phyloP scores from a whole-genome alignment of 352 stramenopile species.

The Globisporangium alternatum region DNA sequence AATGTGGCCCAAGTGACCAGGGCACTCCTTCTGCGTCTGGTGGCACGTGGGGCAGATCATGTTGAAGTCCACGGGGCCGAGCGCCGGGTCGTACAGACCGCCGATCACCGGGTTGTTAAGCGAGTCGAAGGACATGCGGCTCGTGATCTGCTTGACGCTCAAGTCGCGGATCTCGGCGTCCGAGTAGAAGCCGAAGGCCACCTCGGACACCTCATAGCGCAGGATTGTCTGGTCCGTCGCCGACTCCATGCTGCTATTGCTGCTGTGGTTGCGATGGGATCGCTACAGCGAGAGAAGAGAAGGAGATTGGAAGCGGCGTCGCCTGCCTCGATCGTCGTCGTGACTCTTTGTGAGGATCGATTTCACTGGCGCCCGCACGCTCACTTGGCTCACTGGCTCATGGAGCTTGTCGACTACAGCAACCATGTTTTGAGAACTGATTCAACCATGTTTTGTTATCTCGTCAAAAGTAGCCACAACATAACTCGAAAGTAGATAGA shows the following conservation, averaged over 20 bases:
- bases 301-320: neutral
- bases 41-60: constrained; percentile 96
- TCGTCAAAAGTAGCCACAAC: too few relatives aligned
- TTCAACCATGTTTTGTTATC: neutral
- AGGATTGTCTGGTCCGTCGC: constrained; percentile 89
- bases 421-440: neutral
- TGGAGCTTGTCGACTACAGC: too few relatives aligned
- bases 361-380: constrained; percentile 12
- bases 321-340: neutral
- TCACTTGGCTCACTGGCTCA: constrained; percentile 1
- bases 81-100: constrained; percentile 95
- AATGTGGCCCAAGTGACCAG: constrained; percentile 98
- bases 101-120: constrained; percentile 94
- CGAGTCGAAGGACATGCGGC: constrained; percentile 92
- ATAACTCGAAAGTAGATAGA: too few relatives aligned
- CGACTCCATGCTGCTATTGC: constrained; percentile 57
- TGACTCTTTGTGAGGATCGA: constrained; percentile 14
- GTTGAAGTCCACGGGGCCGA: constrained; percentile 92
- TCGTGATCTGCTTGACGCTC: constrained; percentile 97
- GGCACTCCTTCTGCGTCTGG: constrained; percentile 93
- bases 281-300: neutral
- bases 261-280: neutral
- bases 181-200: constrained; percentile 96
- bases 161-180: constrained; percentile 96
- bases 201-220: constrained; percentile 88